These are phyloP conservation scores for Fraxinus anomala DNA, from an alignment of 257 asterid species.

Conservation along the genomic window DNA sequence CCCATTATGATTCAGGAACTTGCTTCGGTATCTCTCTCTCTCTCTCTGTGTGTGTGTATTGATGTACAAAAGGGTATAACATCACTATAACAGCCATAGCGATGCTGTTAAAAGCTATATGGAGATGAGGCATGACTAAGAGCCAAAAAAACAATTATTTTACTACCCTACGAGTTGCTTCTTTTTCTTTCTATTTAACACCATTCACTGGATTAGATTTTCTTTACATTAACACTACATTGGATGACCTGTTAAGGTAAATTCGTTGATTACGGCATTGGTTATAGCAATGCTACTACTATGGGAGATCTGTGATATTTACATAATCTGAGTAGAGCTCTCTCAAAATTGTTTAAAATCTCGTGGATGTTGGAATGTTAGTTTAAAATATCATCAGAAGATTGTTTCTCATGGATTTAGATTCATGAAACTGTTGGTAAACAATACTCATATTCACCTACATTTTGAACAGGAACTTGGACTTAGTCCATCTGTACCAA, in stretches of 20 bases:
- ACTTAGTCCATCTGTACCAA: constrained; percentile 78
- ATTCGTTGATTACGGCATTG: not conserved
- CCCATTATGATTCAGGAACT: constrained; percentile 96
- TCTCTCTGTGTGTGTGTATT: not conserved
- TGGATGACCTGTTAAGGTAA: not conserved
- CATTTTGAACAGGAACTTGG: constrained; percentile 70
- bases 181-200: not conserved
- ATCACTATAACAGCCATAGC: not conserved
- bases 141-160: not conserved
- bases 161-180: not conserved
- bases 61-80: not conserved
- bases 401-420: not conserved
- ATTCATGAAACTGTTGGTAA: not conserved
- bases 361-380: not conserved
- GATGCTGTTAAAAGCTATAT: not conserved
- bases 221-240: not conserved
- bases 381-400: not conserved
- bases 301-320: not conserved
- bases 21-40: constrained; percentile 65
- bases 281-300: not conserved
- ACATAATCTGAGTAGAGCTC: not conserved
- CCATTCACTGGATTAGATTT: not conserved
- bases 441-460: not conserved
- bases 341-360: not conserved
- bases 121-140: not conserved